phyloP scores from a whole-genome alignment of 805 yeast genomes.

The Pichia scutulata region DNA sequence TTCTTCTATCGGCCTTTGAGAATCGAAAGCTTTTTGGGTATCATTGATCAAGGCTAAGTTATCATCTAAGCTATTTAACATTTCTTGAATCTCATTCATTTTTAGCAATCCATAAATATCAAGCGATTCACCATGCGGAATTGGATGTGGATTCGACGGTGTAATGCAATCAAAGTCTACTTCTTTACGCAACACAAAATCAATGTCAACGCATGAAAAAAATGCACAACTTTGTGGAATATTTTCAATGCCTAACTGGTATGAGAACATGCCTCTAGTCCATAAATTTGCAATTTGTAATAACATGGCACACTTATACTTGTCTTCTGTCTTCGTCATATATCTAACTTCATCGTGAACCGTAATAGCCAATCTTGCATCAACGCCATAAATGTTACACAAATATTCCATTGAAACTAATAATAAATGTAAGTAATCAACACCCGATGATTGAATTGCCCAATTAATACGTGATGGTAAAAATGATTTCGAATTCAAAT shows the following conservation, averaged over 20 bases:
- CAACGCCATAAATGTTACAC: constrained; percentile 50
- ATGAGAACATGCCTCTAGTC: constrained; percentile 95
- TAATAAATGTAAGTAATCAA: constrained; percentile 83
- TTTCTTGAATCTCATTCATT: constrained; percentile 27
- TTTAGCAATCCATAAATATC: constrained; percentile 49
- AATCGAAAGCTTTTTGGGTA: constrained; percentile 7
- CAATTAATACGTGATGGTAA: constrained; percentile 91
- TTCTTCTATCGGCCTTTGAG: constrained; percentile 19
- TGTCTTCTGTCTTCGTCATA: constrained; percentile 64
- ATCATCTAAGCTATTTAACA: constrained; percentile 13
- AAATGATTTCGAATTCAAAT: constrained; percentile 59
- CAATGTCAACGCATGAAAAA: constrained; percentile 90
- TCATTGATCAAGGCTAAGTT: constrained; percentile 11
- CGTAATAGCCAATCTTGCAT: constrained; percentile 75
- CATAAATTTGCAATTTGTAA: constrained; percentile 86
- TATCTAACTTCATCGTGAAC: constrained; percentile 95
- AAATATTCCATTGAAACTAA: constrained; percentile 84
- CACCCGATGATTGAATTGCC: constrained; percentile 98
- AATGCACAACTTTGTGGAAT: constrained; percentile 95
- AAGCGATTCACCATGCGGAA: constrained; percentile 73
- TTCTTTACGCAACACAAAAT: constrained; percentile 81
- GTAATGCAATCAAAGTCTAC: constrained; percentile 89
- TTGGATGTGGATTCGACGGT: constrained; percentile 68
- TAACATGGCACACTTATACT: constrained; percentile 70
- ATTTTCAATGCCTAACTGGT: constrained; percentile 81